Conservation (phyloP, 1,284 basidiomycete genomes). For the Hemileia vastatrix region DNA sequence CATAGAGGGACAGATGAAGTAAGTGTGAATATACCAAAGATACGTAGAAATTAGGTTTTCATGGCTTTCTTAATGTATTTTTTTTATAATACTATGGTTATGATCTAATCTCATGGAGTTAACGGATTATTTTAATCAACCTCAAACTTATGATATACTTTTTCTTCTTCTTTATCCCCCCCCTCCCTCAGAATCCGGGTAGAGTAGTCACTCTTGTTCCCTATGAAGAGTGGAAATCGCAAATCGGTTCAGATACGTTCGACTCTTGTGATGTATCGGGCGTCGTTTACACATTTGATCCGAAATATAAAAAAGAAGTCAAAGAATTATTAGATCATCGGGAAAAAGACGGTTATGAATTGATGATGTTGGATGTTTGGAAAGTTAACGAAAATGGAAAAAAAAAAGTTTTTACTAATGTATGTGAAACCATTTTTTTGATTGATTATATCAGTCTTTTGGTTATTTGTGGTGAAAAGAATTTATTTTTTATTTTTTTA, state of each 20-base stretch:
- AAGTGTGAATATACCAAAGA: neutral
- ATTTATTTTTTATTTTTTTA: neutral
- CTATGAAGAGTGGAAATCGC: slow-evolving; percentile 6
- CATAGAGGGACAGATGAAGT: slow-evolving; percentile 21
- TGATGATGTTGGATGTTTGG: slow-evolving; percentile 10
- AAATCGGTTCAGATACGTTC: neutral
- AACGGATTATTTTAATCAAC: neutral
- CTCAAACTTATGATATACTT: too few species aligned
- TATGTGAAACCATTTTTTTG: neutral
- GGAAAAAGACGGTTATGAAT: slow-evolving; percentile 20
- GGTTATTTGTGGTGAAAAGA: neutral
- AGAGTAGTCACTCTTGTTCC: slow-evolving; percentile 16
- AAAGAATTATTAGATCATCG: slow-evolving; percentile 12
- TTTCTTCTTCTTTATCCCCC: too few species aligned
- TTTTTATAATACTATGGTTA: too few species aligned
- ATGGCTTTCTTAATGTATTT: too few species aligned
- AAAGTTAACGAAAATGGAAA: neutral
- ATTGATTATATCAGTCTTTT: neutral
- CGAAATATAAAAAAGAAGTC: slow-evolving; percentile 4
- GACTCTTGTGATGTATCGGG: slow-evolving; percentile 3
- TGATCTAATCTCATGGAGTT: neutral
- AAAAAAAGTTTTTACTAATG: slow-evolving; percentile 3
- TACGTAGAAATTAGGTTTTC: too few species aligned
- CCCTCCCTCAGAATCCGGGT: slow-evolving; percentile 8
- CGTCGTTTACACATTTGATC: slow-evolving; percentile 16